Evolutionary conservation across 495 filamentous ascomycete species (phyloP).

Genomic region (Rhizodiscina lignyota): DNA sequence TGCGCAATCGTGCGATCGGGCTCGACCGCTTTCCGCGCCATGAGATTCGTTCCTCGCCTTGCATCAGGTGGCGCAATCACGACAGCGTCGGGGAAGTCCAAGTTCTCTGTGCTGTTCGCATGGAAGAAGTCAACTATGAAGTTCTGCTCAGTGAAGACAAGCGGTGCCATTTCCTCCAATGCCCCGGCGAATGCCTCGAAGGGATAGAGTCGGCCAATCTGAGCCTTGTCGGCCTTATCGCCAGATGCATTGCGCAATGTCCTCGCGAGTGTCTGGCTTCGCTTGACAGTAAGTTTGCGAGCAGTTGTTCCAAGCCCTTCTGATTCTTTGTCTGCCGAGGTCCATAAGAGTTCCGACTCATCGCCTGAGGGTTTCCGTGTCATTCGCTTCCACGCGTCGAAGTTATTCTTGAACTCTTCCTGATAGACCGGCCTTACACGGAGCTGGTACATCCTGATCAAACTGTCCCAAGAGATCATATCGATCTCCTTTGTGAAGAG

Average conservation of each 20-base stretch:
- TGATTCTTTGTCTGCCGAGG: slow-evolving; percentile 67
- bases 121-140: slow-evolving; percentile 92
- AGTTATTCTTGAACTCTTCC: slow-evolving; percentile 64
- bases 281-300: slow-evolving; percentile 81
- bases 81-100: slow-evolving; percentile 71
- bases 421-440: slow-evolving; percentile 61
- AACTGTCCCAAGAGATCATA: slow-evolving; percentile 56
- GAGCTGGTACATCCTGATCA: slow-evolving; percentile 65
- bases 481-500: slow-evolving; percentile 78
- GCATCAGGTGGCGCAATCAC: slow-evolving; percentile 45
- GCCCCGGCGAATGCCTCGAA: slow-evolving; percentile 73
- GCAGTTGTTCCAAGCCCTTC: slow-evolving; percentile 60
- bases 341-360: slow-evolving; percentile 80
- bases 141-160: slow-evolving; percentile 83
- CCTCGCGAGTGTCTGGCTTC: slow-evolving; percentile 63
- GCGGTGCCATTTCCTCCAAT: slow-evolving; percentile 58
- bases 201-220: slow-evolving; percentile 49
- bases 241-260: slow-evolving; percentile 52
- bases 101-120: slow-evolving; percentile 53
- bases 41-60: slow-evolving; percentile 51
- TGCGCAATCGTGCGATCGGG: slow-evolving; percentile 69
- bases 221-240: slow-evolving; percentile 50
- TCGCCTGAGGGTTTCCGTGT: slow-evolving; percentile 65
- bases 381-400: slow-evolving; percentile 66
- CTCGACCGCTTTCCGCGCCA: slow-evolving; percentile 56